Percentiles rank a stretch among this genome's conserved stretches.
Conservation (phyloP, 1,284 basidiomycete genomes). For the Ganoderma boninense region DNA sequence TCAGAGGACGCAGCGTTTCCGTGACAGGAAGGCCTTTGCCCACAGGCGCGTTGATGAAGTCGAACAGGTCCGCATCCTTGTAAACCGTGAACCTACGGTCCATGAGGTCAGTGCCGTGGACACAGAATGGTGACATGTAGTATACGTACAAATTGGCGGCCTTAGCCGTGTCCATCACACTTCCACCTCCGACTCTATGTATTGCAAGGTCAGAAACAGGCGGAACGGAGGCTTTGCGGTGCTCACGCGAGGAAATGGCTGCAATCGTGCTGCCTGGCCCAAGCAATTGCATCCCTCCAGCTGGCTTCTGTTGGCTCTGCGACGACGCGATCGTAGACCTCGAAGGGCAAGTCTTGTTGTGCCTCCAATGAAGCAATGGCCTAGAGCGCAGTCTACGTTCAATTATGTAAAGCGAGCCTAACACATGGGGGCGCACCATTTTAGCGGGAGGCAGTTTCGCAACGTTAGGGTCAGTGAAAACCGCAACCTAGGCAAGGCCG, state of each 20-base stretch:
- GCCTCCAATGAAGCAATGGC: constrained; percentile 82
- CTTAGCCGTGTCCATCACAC: constrained; percentile 96
- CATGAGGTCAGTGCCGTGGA: constrained; percentile 1
- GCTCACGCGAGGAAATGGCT: constrained; percentile 92
- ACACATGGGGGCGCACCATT: constrained; percentile 57
- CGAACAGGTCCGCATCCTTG: constrained; percentile 90
- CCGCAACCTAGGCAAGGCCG: constrained; percentile 73
- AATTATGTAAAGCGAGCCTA: constrained; percentile 4
- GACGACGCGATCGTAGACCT: constrained; percentile 86
- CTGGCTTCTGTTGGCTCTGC: constrained; percentile 94
- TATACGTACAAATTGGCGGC: constrained; percentile 84
- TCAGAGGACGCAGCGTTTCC: constrained; percentile 82
- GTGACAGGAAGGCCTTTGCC: constrained; percentile 91
- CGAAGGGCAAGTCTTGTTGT: constrained; percentile 78
- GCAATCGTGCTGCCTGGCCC: constrained; percentile 87
- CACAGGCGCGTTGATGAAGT: constrained; percentile 97
- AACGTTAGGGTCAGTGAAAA: constrained; percentile 93
- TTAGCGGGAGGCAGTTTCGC: constrained; percentile 86
- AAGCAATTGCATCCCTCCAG: constrained; percentile 88
- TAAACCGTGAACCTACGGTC: constrained; percentile 81
- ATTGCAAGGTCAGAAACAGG: constrained; percentile 16
- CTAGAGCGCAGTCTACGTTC: constrained; percentile 46
- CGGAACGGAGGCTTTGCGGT: constrained; percentile 9
- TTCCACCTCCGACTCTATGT: constrained; percentile 89
- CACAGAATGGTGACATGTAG: not conserved